Conservation (phyloP, 1,139 yeast species). For the Magnusiomyces suaveolens region DNA sequence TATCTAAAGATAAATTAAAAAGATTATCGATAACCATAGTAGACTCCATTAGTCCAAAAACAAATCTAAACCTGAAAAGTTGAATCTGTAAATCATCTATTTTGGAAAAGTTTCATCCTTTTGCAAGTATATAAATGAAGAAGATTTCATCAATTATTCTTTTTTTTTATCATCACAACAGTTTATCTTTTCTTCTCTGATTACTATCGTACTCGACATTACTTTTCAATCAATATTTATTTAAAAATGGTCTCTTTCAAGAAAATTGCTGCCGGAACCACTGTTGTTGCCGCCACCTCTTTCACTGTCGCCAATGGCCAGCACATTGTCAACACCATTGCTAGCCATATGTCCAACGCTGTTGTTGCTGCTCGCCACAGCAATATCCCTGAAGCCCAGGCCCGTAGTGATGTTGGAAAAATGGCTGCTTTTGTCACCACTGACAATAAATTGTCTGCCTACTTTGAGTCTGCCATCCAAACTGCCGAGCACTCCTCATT, state of each 20-base stretch:
- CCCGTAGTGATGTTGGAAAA: background rate
- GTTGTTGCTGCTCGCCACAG: conserved; percentile 1
- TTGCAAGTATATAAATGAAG: no score
- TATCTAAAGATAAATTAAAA: no score
- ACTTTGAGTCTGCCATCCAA: background rate
- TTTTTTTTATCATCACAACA: background rate
- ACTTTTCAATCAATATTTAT: background rate
- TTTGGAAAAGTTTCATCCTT: no score
- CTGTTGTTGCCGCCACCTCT: background rate
- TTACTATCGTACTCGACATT: no score
- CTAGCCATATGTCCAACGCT: background rate
- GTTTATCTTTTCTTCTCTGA: background rate
- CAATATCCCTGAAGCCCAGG: conserved; percentile 3
- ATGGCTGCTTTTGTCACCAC: conserved; percentile 5
- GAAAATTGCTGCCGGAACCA: background rate
- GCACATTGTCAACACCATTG: conserved; percentile 1
- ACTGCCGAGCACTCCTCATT: background rate
- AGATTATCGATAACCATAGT: no score
- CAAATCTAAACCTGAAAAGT: no score
- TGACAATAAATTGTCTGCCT: background rate
- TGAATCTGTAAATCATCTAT: no score
- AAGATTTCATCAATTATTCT: no score
- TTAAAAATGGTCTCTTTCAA: background rate
- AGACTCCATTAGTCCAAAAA: no score
- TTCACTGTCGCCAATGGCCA: background rate